phyloP scores from a whole-genome alignment of 495 filamentous ascomycete genomes.

The Aspergillus cristatus region DNA sequence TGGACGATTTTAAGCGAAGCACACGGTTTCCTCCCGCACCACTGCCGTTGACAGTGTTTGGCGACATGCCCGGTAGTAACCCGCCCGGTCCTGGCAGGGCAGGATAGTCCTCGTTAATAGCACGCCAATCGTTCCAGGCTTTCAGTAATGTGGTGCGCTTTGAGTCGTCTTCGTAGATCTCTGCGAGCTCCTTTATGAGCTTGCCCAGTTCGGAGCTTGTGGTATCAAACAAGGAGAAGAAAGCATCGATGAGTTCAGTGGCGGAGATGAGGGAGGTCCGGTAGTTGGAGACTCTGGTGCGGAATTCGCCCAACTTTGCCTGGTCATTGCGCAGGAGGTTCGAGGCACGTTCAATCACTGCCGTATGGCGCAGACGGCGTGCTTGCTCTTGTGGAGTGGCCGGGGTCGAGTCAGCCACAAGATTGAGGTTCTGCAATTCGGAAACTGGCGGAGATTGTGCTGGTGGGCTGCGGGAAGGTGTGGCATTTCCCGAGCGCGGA shows the following conservation, averaged over 20 bases:
- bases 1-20: conserved; percentile 66
- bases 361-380: conserved; percentile 57
- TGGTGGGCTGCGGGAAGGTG: conserved; percentile 32
- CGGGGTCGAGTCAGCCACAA: conserved; percentile 19
- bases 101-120: conserved; percentile 93
- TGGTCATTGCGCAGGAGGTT: conserved; percentile 68
- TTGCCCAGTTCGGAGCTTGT: conserved; percentile 72
- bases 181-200: conserved; percentile 82
- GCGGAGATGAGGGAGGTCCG: conserved; percentile 57
- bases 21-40: conserved; percentile 45
- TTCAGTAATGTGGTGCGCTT: conserved; percentile 65
- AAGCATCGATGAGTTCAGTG: conserved; percentile 67
- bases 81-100: conserved; percentile 68
- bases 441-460: conserved; percentile 29
- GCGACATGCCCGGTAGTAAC: conserved; percentile 40
- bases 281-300: conserved; percentile 65
- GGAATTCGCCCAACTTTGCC: conserved; percentile 66
- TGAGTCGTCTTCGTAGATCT: conserved; percentile 75
- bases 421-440: conserved; percentile 30
- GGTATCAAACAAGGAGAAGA: conserved; percentile 76
- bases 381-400: conserved; percentile 70
- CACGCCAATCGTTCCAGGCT: conserved; percentile 90
- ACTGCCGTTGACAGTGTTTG: conserved; percentile 27
- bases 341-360: conserved; percentile 76
- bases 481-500: conserved; percentile 28